Conservation (phyloP, 2,329 filamentous ascomycete genomes). For the Aureobasidium mangrovei region DNA sequence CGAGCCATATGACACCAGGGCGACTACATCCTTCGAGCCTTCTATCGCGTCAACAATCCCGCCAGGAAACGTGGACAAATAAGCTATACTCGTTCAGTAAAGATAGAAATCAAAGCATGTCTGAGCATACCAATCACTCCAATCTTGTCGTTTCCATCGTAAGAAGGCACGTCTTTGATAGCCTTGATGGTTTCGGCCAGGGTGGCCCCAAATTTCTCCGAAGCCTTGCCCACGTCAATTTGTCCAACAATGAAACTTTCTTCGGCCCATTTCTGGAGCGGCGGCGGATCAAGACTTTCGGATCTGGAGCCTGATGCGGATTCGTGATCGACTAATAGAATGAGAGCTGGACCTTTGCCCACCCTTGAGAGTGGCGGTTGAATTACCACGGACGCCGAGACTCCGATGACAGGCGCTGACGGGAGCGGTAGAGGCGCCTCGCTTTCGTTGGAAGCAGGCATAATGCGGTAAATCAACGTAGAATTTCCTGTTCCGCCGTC, state of each 20-base stretch:
- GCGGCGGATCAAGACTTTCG: constrained; percentile 44
- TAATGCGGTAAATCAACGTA: background rate
- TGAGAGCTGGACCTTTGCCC: constrained; percentile 40
- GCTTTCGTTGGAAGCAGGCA: background rate
- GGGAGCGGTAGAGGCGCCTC: background rate
- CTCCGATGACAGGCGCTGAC: background rate
- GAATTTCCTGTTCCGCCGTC: too few species aligned
- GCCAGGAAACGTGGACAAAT: background rate
- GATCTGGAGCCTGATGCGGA: constrained; percentile 24
- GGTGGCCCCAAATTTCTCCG: constrained; percentile 16
- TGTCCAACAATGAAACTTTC: constrained; percentile 58
- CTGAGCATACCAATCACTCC: constrained; percentile 27
- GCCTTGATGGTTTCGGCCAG: constrained; percentile 19
- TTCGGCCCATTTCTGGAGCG: constrained; percentile 60
- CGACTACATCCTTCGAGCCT: constrained; percentile 21
- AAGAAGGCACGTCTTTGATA: constrained; percentile 21
- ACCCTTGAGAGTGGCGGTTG: constrained; percentile 41
- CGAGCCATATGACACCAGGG: constrained; percentile 16
- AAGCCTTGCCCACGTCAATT: constrained; percentile 29
- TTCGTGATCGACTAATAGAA: constrained; percentile 35
- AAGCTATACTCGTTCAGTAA: constrained; percentile 20
- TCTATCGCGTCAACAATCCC: constrained; percentile 16
- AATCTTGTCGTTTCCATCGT: constrained; percentile 33
- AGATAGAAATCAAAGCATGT: background rate
- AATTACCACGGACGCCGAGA: background rate